phyloP scores from a whole-genome alignment of 495 filamentous ascomycete genomes.

The Schizothecium vesticola region DNA sequence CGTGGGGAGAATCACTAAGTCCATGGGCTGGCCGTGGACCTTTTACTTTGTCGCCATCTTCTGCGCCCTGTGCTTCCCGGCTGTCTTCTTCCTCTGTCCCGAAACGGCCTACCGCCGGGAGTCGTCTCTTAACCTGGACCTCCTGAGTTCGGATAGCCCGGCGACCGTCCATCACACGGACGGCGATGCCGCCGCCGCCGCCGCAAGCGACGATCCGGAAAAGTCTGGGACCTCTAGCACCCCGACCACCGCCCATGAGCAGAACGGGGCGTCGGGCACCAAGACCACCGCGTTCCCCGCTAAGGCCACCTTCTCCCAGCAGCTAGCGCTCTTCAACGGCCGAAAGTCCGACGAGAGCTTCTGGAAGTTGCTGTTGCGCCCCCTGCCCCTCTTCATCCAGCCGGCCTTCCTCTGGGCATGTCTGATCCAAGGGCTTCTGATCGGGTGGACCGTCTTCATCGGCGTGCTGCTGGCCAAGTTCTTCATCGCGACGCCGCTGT shows the following conservation, averaged over 20 bases:
- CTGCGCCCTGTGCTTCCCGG: constrained; percentile 54
- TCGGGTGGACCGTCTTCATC: constrained; percentile 94
- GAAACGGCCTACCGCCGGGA: constrained; percentile 76
- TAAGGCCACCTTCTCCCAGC: constrained; percentile 50
- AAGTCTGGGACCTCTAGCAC: constrained; percentile 9
- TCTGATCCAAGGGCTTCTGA: constrained; percentile 82
- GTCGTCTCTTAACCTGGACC: constrained; percentile 57
- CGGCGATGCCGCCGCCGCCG: not conserved
- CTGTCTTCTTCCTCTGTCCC: constrained; percentile 72
- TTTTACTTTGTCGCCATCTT: constrained; percentile 76
- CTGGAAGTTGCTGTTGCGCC: constrained; percentile 59
- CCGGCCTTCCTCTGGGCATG: constrained; percentile 87
- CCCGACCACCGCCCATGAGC: not conserved
- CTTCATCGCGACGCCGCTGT: constrained; percentile 73
- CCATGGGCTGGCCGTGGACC: constrained; percentile 72
- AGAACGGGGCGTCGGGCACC: not conserved
- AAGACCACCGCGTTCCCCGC: constrained; percentile 8
- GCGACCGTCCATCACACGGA: not conserved
- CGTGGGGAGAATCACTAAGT: constrained; percentile 76
- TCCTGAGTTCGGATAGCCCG: constrained; percentile 16
- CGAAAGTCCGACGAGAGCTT: constrained; percentile 62
- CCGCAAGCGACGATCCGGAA: constrained; percentile 16
- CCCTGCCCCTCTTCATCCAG: constrained; percentile 62
- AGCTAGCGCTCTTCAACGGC: constrained; percentile 70
- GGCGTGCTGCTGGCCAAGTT: constrained; percentile 80